phyloP scores from a whole-genome alignment of 176 grass and related monocot genomes.

The Zoysia pacifica region DNA sequence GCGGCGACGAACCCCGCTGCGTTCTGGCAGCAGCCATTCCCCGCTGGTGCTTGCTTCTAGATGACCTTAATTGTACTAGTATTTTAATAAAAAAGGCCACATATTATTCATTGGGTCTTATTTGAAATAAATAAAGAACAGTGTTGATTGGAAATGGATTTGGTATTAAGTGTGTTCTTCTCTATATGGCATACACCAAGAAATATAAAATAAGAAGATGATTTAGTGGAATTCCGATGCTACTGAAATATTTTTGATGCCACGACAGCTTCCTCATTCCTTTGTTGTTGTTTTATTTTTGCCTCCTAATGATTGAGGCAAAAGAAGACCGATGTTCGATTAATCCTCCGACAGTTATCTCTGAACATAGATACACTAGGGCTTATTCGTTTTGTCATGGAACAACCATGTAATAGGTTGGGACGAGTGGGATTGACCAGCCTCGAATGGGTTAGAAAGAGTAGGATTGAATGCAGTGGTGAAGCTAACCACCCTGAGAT shows the following conservation, averaged over 20 bases:
- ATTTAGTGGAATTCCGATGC: neutral
- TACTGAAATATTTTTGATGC: neutral
- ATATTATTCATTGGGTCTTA: neutral
- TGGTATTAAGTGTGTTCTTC: neutral
- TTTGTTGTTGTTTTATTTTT: neutral
- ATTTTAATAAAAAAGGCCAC: neutral
- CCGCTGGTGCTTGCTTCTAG: neutral
- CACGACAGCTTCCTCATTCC: neutral
- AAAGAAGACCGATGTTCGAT: too few relatives aligned
- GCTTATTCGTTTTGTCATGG: too few relatives aligned
- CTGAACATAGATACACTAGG: too few relatives aligned
- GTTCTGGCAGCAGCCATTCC: neutral
- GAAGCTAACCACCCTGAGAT: too few relatives aligned
- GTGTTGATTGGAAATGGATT: neutral
- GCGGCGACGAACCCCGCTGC: neutral
- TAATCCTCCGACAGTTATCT: too few relatives aligned
- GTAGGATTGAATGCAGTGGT: too few relatives aligned
- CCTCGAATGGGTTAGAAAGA: too few relatives aligned
- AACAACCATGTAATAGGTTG: too few relatives aligned
- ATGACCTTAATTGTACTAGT: neutral
- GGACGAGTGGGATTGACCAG: too few relatives aligned
- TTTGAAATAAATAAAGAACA: neutral
- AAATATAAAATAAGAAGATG: neutral
- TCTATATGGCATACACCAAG: neutral
- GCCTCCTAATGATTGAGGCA: too few relatives aligned